Percentiles rank a stretch among this genome's conserved stretches.
Conservation (phyloP, 495 filamentous ascomycete genomes). For the Haplographium delicatum region DNA sequence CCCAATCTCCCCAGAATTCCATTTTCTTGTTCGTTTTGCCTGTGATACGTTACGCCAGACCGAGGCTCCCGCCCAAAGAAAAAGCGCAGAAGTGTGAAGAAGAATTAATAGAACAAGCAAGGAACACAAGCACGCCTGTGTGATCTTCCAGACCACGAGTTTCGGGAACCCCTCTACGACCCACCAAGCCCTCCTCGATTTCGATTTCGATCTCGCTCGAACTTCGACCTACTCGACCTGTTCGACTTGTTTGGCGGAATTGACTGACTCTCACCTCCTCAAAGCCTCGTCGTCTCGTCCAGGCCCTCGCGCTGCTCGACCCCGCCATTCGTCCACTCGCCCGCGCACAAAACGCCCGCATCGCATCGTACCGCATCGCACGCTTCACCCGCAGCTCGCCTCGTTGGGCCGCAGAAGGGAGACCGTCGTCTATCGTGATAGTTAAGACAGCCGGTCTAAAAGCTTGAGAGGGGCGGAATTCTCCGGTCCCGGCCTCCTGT, state of each 20-base stretch:
- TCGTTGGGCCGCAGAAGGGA: constrained; percentile 21
- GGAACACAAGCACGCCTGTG: constrained; percentile 7
- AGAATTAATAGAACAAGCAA: constrained; percentile 12
- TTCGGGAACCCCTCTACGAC: constrained; percentile 13
- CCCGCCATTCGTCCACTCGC: background rate
- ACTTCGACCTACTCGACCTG: background rate
- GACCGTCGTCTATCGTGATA: constrained; percentile 4
- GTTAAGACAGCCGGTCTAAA: constrained; percentile 6
- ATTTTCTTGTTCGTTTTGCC: background rate
- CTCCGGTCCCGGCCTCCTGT: constrained; percentile 6
- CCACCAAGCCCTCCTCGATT: background rate
- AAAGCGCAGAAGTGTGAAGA: constrained; percentile 2
- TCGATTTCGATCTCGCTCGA: background rate
- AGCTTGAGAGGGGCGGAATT: background rate
- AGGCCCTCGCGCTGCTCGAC: background rate
- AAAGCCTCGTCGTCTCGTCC: background rate
- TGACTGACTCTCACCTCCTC: too few species aligned
- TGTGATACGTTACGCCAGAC: constrained; percentile 9
- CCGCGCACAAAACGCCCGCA: constrained; percentile 1
- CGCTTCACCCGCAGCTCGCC: constrained; percentile 23
- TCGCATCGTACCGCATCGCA: constrained; percentile 22
- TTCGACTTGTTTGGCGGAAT: background rate
- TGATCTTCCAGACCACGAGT: constrained; percentile 12
- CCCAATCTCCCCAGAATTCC: too few species aligned
- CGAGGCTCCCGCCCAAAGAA: constrained; percentile 13